Base-by-base conservation (phyloP, 768 basidiomycete genomes). In the Leucocoprinus leucothites region DNA sequence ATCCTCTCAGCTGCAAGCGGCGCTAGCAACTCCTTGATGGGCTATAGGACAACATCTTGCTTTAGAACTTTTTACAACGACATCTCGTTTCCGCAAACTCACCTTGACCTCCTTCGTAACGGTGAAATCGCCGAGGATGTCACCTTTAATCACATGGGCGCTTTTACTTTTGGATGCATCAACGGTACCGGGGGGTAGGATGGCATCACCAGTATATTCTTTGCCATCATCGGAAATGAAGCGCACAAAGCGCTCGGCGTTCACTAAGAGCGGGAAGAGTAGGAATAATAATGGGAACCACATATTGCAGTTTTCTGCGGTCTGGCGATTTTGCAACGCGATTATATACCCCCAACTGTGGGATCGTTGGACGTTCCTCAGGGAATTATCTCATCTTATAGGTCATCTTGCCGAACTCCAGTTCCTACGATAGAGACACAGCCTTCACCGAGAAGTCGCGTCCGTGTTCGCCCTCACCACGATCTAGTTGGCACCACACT, bases 141-240 rank as follows among this genome's bases (percentile, higher is more conserved):
- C 71, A 4, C 72, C 72, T 1, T 63, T 60, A 51, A 74, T 70
- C 14, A 72, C 65, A 16, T 61, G 61, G 3, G 72, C 72, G 24
- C 60, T 57, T 26, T 57, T 71, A 57, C 67, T 71, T 51, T 68
- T 63, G 21, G 72, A 59, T 1, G 72, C 70, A 57, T 74, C 71
- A 3, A 62, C 62, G 14, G 64, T 62, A 13, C 59, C 60, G 8
- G 61, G n/a, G 0, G 69, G 67, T 16, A 74, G 62, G 31, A 74
- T 71, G 14, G 70, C 72, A 55, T 74, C 72, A n/a, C 72, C 72
- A 42, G 67, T 69, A 56, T 74, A 74, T 57, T 65, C 65, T 42
- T 69, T 64, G 47, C 66, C 65, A 53, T 74, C 71, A 11, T 67
- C 69, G 13, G 72, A 67, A 35, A 72, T 65, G 65, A 74, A 74